Conservation (phyloP, 1,139 yeast species). For the Suhomyces anneliseae region DNA sequence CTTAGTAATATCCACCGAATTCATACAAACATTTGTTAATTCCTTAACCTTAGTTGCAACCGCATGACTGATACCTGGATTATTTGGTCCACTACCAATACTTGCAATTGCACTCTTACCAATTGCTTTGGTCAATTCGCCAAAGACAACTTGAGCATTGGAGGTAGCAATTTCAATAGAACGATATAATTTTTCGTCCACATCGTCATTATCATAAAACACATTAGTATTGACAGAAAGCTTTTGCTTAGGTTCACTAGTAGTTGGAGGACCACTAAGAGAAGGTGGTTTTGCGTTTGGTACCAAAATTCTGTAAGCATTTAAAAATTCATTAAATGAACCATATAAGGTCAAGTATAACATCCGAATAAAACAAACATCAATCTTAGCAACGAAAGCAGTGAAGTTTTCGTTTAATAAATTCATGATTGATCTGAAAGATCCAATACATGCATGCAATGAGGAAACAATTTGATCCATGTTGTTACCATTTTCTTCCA, state of each 20-base stretch:
- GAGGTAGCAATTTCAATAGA: constrained; percentile 73
- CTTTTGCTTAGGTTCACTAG: constrained; percentile 27
- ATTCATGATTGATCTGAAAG: constrained; percentile 55
- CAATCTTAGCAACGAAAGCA: constrained; percentile 54
- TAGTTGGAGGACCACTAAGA: constrained; percentile 7
- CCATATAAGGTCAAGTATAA: constrained; percentile 71
- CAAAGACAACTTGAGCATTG: constrained; percentile 77
- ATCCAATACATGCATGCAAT: constrained; percentile 34
- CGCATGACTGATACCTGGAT: constrained; percentile 30
- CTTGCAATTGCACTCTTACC: constrained; percentile 66
- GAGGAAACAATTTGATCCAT: constrained; percentile 30
- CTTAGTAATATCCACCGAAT: constrained; percentile 79
- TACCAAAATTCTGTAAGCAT: constrained; percentile 62
- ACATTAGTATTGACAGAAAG: constrained; percentile 25
- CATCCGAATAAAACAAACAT: constrained; percentile 70
- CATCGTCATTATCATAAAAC: constrained; percentile 44
- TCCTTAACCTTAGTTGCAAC: constrained; percentile 73
- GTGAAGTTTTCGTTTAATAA: constrained; percentile 49
- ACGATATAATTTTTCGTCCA: constrained; percentile 74
- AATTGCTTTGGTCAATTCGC: constrained; percentile 75
- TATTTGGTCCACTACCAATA: constrained; percentile 24
- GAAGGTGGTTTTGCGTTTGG: constrained; percentile 26
- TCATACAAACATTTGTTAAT: constrained; percentile 72
- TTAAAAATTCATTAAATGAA: constrained; percentile 70
- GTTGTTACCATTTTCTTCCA: constrained; percentile 45